Percentiles rank a stretch among this genome's conserved stretches.
Evolutionary conservation across 805 yeast species (phyloP).

Genomic region (Maudiozyma bulderi): DNA sequence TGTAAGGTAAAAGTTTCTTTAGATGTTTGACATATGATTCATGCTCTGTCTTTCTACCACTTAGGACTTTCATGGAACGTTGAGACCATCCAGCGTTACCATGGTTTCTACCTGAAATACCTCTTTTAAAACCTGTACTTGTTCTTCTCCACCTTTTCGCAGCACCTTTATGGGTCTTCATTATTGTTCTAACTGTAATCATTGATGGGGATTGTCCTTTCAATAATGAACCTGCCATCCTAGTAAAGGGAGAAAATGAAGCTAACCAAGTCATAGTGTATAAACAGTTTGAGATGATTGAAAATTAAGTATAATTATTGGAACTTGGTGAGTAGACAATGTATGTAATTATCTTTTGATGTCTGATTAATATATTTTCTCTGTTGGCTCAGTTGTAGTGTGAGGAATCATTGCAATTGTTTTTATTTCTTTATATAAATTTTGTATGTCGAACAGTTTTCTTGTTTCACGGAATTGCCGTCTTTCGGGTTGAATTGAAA

Average conservation of each 20-base stretch:
- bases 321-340: not conserved
- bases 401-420: too few relatives aligned
- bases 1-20: constrained; percentile 44
- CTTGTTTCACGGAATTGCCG: too few relatives aligned
- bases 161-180: constrained; percentile 80
- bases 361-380: too few relatives aligned
- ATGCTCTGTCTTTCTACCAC: constrained; percentile 49
- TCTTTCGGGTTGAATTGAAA: too few relatives aligned
- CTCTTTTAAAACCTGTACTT: constrained; percentile 57
- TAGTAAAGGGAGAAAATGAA: constrained; percentile 1
- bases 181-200: constrained; percentile 29
- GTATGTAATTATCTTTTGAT: too few relatives aligned
- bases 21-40: constrained; percentile 50
- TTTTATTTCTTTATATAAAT: too few relatives aligned
- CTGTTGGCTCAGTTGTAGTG: too few relatives aligned
- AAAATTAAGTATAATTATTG: too few relatives aligned
- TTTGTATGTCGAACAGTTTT: too few relatives aligned
- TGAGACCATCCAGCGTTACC: constrained; percentile 86
- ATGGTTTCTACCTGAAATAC: constrained; percentile 79
- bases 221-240: constrained; percentile 1
- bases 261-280: not conserved
- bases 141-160: constrained; percentile 80
- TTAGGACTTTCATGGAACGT: constrained; percentile 47
- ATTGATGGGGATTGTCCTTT: constrained; percentile 7
- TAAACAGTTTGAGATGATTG: not conserved